phyloP scores from a whole-genome alignment of 1,139 yeast genomes.

The Wickerhamomyces sp. region DNA sequence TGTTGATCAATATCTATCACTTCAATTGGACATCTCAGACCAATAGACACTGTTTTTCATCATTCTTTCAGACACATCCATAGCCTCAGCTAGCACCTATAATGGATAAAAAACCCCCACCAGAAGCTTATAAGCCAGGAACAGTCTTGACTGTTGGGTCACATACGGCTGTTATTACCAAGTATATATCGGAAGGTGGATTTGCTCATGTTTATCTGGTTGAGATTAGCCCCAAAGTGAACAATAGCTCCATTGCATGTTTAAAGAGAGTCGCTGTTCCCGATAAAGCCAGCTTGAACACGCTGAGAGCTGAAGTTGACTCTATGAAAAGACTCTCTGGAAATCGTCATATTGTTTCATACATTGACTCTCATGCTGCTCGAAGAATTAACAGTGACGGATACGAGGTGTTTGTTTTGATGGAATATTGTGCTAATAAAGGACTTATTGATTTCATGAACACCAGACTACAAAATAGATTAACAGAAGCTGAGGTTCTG shows the following conservation, averaged over 20 bases:
- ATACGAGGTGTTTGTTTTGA: constrained; percentile 83
- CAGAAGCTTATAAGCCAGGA: constrained; percentile 52
- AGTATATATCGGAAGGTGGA: constrained; percentile 67
- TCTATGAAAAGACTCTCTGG: constrained; percentile 83
- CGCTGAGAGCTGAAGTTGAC: constrained; percentile 73
- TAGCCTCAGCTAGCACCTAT: neutral
- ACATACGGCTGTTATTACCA: constrained; percentile 50
- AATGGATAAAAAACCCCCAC: constrained; percentile 34
- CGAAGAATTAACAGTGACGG: constrained; percentile 37
- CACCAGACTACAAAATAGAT: constrained; percentile 73
- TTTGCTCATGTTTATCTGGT: constrained; percentile 77
- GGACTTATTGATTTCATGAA: constrained; percentile 95
- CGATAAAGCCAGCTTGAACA: constrained; percentile 61
- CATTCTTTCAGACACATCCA: neutral
- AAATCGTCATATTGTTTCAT: constrained; percentile 74
- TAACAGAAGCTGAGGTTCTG: constrained; percentile 77
- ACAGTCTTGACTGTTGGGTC: constrained; percentile 60
- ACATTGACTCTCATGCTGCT: constrained; percentile 95
- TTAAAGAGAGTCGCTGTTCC: constrained; percentile 74
- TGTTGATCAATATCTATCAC: neutral
- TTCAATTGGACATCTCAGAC: neutral
- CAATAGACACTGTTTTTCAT: neutral
- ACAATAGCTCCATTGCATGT: constrained; percentile 49
- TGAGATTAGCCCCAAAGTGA: constrained; percentile 45
- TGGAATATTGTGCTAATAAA: constrained; percentile 87